phyloP scores from a whole-genome alignment of 805 yeast genomes.

The Kazachstania psychrophila region DNA sequence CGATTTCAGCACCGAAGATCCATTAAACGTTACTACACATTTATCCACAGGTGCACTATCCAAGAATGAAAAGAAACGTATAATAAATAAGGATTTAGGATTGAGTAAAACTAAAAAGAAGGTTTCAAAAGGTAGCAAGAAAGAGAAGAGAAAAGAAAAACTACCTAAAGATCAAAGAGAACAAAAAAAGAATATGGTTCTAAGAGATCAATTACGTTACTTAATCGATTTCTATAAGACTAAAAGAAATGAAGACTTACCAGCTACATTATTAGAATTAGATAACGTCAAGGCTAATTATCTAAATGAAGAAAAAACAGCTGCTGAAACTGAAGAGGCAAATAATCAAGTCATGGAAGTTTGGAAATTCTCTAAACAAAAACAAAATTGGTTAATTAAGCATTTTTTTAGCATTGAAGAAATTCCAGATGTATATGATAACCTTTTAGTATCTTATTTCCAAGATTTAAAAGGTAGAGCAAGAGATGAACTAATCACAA shows the following conservation, averaged over 20 bases:
- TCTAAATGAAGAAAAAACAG: conserved; percentile 7
- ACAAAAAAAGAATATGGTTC: conserved; percentile 17
- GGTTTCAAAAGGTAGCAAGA: conserved; percentile 11
- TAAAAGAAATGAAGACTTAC: conserved; percentile 20
- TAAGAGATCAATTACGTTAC: conserved; percentile 30
- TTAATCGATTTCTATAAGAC: conserved; percentile 26
- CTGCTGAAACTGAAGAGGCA: conserved; percentile 5
- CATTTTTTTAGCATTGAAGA: conserved; percentile 22
- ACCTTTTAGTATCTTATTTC: conserved; percentile 24
- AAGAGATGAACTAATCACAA: conserved; percentile 14
- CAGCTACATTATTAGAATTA: conserved; percentile 12
- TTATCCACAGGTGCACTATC: conserved; percentile 27
- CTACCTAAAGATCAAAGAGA: conserved; percentile 22
- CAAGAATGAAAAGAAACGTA: conserved; percentile 25
- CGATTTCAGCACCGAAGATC: conserved; percentile 17
- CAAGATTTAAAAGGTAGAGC: conserved; percentile 21
- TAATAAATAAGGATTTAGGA: conserved; percentile 13
- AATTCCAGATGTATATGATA: conserved; percentile 24
- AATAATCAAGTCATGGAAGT: conserved; percentile 18
- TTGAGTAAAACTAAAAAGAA: conserved; percentile 9
- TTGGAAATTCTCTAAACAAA: conserved; percentile 32
- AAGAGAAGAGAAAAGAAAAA: conserved; percentile 21
- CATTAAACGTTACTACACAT: conserved; percentile 31
- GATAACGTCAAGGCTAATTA: conserved; percentile 20
- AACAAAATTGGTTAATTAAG: conserved; percentile 31